Percentiles rank a stretch among this genome's conserved stretches.
Evolutionary conservation across 495 filamentous ascomycete species (phyloP).

Genomic region (Thozetella sp.): DNA sequence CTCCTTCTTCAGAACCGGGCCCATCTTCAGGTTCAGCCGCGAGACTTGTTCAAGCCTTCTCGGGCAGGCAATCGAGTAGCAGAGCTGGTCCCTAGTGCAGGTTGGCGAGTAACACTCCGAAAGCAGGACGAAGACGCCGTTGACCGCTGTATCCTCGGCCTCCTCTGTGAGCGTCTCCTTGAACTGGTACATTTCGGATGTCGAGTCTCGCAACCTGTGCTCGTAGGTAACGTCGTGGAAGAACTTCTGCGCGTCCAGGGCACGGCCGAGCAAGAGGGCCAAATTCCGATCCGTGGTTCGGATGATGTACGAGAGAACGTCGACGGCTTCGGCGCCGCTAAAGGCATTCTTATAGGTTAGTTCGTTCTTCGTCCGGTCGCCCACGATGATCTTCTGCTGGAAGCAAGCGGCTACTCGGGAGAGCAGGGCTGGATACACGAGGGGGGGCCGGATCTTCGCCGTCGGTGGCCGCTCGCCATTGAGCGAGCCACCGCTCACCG

Average conservation of each 20-base stretch:
- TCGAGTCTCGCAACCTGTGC: slow-evolving; percentile 89
- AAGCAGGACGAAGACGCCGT: slow-evolving; percentile 94
- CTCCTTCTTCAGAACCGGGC: slow-evolving; percentile 81
- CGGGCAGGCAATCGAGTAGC: slow-evolving; percentile 98
- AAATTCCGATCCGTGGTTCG: slow-evolving; percentile 95
- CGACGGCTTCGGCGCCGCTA: slow-evolving; percentile 91
- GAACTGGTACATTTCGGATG: slow-evolving; percentile 94
- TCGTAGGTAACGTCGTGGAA: slow-evolving; percentile 99
- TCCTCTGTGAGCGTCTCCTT: slow-evolving; percentile 91
- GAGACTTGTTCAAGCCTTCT: slow-evolving; percentile 94
- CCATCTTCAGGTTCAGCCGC: slow-evolving; percentile 86
- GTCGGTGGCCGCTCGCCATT: slow-evolving; percentile 50
- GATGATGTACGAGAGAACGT: slow-evolving; percentile 91
- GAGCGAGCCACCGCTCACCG: slow-evolving; percentile 42
- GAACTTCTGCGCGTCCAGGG: slow-evolving; percentile 97
- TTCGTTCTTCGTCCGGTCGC: slow-evolving; percentile 93
- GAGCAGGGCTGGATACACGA: slow-evolving; percentile 92
- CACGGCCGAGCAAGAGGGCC: slow-evolving; percentile 88
- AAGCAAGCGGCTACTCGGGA: slow-evolving; percentile 91
- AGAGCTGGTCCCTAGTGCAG: slow-evolving; percentile 90
- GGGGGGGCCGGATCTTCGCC: slow-evolving; percentile 61
- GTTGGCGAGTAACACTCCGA: slow-evolving; percentile 99
- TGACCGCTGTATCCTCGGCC: slow-evolving; percentile 73
- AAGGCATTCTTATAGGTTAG: slow-evolving; percentile 97
- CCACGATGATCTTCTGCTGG: slow-evolving; percentile 77